A percentile compares a stretch with the other conserved stretches of the same genome.
Evolutionary conservation across 129 eudicot genomes (phyloP).

Genomic region (Helianthus tuberosus): DNA sequence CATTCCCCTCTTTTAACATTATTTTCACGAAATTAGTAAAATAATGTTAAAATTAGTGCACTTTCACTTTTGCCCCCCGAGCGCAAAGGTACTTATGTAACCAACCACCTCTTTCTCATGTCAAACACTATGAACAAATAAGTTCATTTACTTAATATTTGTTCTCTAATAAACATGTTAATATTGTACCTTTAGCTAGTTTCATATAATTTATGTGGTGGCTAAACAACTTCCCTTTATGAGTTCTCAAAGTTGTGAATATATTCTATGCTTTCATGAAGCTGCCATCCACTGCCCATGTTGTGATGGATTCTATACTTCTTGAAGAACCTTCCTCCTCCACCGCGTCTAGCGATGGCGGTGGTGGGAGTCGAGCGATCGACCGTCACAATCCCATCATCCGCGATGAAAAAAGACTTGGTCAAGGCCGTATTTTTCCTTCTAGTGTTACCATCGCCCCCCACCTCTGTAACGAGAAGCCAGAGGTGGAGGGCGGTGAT

Average conservation of each 20-base stretch:
- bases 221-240: conserved; percentile 10
- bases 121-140: no score
- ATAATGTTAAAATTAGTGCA: no score
- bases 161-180: not conserved
- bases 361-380: conserved; percentile 65
- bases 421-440: conserved; percentile 25
- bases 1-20: no score
- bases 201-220: not conserved
- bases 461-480: conserved; percentile 1
- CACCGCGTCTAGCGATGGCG: conserved; percentile 23
- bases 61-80: no score
- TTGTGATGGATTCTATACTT: conserved; percentile 38
- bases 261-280: conserved; percentile 48
- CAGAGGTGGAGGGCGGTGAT: conserved; percentile 28
- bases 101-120: no score
- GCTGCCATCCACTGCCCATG: conserved; percentile 48
- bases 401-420: conserved; percentile 53
- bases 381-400: conserved; percentile 96
- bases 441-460: conserved; percentile 32
- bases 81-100: no score
- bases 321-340: conserved; percentile 42
- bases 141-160: not conserved
- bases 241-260: conserved; percentile 37
- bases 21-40: no score
- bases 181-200: not conserved